phyloP scores from a whole-genome alignment of 1,284 basidiomycete genomes.

The Bjerkandera adusta region DNA sequence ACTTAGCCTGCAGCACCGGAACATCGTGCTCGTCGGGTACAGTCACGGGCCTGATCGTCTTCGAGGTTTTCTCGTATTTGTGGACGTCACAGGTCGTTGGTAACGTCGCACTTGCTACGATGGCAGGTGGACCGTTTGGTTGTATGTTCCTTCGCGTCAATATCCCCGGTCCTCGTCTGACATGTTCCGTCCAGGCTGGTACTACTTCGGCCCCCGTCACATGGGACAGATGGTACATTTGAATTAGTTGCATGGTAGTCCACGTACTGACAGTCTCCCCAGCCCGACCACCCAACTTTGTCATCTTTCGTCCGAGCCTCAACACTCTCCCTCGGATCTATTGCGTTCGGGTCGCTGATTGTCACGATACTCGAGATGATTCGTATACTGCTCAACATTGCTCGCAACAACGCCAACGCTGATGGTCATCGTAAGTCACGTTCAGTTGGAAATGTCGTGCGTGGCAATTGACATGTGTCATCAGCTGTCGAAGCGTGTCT shows the following conservation, averaged over 20 bases:
- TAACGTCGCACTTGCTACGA: constrained; percentile 77
- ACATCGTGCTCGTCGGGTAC: constrained; percentile 50
- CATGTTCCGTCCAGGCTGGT: constrained; percentile 47
- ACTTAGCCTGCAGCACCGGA: constrained; percentile 37
- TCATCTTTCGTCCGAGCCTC: constrained; percentile 79
- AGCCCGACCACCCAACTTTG: constrained; percentile 72
- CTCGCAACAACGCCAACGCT: constrained; percentile 65
- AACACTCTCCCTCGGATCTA: constrained; percentile 83
- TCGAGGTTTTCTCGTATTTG: constrained; percentile 77
- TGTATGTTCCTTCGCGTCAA: constrained; percentile 32
- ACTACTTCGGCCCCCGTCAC: constrained; percentile 68
- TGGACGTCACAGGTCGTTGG: constrained; percentile 82
- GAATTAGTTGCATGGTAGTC: neutral
- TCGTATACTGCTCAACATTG: constrained; percentile 61
- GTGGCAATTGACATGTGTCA: neutral
- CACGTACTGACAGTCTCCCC: constrained; percentile 20
- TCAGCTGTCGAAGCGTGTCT: constrained; percentile 70
- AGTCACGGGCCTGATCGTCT: constrained; percentile 74
- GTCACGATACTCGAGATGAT: constrained; percentile 85
- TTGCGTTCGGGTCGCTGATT: constrained; percentile 88
- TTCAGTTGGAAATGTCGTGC: neutral
- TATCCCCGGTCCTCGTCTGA: neutral
- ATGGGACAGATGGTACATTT: constrained; percentile 56
- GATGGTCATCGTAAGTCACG: constrained; percentile 69
- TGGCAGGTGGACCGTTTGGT: constrained; percentile 72